Base-by-base conservation (phyloP, 768 basidiomycete species). In the Kwoniella sp. region DNA sequence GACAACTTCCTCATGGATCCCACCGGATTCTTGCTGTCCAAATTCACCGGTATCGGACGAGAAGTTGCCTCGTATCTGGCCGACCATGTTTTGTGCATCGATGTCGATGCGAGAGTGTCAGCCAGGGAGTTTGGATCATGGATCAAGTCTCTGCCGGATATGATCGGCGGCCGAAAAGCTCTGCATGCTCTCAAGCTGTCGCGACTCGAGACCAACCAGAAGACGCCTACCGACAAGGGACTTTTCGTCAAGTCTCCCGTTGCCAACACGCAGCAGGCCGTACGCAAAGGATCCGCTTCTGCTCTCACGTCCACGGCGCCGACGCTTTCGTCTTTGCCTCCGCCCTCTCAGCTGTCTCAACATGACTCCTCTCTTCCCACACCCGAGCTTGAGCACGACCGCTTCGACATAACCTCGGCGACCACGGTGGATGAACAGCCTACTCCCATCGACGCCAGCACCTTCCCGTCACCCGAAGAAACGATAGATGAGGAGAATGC, bases 1-100 rank as follows among this genome's bases (percentile, higher is more conserved):
- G 86, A 87, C 70, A 83, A 86, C 25, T 98, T 88, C 83, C 87
- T 87, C 71, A 85, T 85, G 63, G 86, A 90, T 67, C 92, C 92
- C 30, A 85, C 89, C 82, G 84, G 84, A 45, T 99, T 97, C 82
- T 90, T 99, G 82, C 86, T 93, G 84, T 84, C 86, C 63, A 88
- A 93, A 62, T 98, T 97, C 82, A 85, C 89, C 23, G 95, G 83
- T 54, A 82, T 84, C 67, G 80, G 80, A 26, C 69, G 76, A 52
- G 82, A 89, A 58, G 93, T 97, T 41, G 94, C 94, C 1, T 88
- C 91, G 28, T 92, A 91, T 80, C 86, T 99, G 55, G 88, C 92
- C 60, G 85, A 86, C 66, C 86, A 86, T 62, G 89, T 99, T 26
- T 94, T 99, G 79, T 91, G 88, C 79, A 85, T 87, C 71, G 84